Conservation (phyloP, 129 eudicot species). For the Lonicera japonica region DNA sequence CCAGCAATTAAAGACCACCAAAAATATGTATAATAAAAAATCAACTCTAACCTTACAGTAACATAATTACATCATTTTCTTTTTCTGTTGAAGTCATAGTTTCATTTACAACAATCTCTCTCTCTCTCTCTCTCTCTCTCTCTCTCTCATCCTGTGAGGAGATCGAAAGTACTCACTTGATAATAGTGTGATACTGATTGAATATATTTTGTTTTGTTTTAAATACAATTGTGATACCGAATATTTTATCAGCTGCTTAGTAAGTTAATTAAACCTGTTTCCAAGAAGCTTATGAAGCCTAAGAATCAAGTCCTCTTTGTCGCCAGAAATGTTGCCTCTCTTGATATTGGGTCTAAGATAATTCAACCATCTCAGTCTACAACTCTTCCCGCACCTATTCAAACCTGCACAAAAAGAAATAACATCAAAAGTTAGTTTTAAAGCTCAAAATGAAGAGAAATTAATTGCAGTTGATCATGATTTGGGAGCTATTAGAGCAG, state of each 20-base stretch:
- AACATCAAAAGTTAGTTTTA: neutral
- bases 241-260: neutral
- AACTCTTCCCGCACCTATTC: conserved; percentile 45
- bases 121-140: too few relatives aligned
- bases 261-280: conserved; percentile 21
- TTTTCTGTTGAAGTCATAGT: too few relatives aligned
- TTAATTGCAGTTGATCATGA: neutral
- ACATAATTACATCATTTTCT: neutral
- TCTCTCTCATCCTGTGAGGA: too few relatives aligned
- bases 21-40: neutral
- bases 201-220: too few relatives aligned
- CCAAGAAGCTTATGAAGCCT: conserved; percentile 45
- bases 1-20: conserved; percentile 47
- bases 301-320: conserved; percentile 39
- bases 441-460: neutral
- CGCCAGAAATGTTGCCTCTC: conserved; percentile 39
- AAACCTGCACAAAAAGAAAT: conserved; percentile 19
- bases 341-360: conserved; percentile 38
- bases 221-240: too few relatives aligned
- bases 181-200: too few relatives aligned
- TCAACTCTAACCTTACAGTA: neutral
- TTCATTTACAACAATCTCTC: too few relatives aligned
- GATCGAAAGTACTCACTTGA: too few relatives aligned
- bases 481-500: too few relatives aligned
- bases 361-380: conserved; percentile 46